Evolutionary conservation across 345 rosid species (phyloP).

Genomic region (Rhodamnia rubescens): DNA sequence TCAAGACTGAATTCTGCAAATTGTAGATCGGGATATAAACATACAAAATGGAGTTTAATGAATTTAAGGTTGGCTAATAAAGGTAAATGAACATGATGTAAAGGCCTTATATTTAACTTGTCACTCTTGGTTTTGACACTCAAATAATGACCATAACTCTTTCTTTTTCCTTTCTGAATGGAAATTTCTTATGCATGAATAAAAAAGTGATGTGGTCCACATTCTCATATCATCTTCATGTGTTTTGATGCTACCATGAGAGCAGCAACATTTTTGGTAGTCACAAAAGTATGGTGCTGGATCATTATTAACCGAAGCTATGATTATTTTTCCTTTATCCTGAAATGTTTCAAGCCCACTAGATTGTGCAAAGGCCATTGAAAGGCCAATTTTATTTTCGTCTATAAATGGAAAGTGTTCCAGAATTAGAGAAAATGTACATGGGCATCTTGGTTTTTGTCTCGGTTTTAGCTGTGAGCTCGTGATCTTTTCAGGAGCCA

Average conservation of each 20-base stretch:
- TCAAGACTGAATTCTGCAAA: background rate
- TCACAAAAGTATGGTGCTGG: background rate
- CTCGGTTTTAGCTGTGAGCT: background rate
- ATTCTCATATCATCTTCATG: background rate
- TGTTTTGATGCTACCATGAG: background rate
- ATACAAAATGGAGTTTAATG: background rate
- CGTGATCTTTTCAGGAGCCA: slow-evolving; percentile 21
- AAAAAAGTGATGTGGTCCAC: background rate
- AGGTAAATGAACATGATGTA: background rate
- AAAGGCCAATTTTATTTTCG: background rate
- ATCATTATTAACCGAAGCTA: background rate
- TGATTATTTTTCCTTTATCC: background rate
- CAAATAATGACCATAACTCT: background rate
- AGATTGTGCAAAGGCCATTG: background rate
- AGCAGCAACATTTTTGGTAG: background rate
- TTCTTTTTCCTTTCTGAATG: background rate
- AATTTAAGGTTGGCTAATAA: background rate
- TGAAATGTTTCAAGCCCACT: background rate
- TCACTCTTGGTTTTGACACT: background rate
- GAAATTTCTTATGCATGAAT: background rate
- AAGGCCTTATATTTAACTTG: background rate
- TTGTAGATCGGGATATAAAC: background rate
- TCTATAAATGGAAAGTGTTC: background rate
- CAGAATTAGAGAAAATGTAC: background rate
- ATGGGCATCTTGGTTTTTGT: background rate